Evolutionary conservation across 768 basidiomycete genomes (phyloP), one percentile per base, ranked within the genome.

Genomic region (Gelatoporia subvermispora): DNA sequence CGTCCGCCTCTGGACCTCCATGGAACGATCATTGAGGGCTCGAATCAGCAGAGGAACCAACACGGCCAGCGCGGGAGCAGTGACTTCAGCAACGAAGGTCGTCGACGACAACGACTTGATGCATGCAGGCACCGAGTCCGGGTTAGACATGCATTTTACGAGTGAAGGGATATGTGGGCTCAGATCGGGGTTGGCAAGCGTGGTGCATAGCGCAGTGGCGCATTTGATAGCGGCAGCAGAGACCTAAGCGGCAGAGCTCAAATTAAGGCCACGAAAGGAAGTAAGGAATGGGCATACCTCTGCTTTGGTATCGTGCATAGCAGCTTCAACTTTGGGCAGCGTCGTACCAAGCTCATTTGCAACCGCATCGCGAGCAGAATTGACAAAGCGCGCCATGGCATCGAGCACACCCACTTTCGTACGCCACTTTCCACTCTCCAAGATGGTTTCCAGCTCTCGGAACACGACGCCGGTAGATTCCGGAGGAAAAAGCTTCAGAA

Each of bases 21-120:
- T 96, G 49, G 92, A 93, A 55, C 94, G 81, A 65, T 96, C 94
- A 56, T 94, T 94, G 58, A 97, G 74, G 9, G 91, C 94, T 60
- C 95, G 91, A 37, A 81, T 75, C 41, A 98, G 75, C 20, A 98
- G 80, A 7, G 95, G 95, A 7, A 94, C 92, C 48, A 98, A 81
- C 55, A 98, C 93, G 15, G 95, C 95, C 24, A 98, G 79, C 10
- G 94, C 92, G n/a, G 95, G 94, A 0, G 92, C 84, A 20, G 88
- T 96, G 57, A 98, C 92, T 71, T 98, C 95, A 45, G 94, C 89
- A 50, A 98, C 95, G 56, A 97, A 98, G 15, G 95, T 97, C 16
- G 92, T 93, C 53, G 83, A 90, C 3, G 94, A 95, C 10, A 98
- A 77, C 17, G 91, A 81, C 72, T 98, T 98, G 78, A 97, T 93